phyloP scores from a whole-genome alignment of 768 basidiomycete species.

The Clitopilus hobsonii region DNA sequence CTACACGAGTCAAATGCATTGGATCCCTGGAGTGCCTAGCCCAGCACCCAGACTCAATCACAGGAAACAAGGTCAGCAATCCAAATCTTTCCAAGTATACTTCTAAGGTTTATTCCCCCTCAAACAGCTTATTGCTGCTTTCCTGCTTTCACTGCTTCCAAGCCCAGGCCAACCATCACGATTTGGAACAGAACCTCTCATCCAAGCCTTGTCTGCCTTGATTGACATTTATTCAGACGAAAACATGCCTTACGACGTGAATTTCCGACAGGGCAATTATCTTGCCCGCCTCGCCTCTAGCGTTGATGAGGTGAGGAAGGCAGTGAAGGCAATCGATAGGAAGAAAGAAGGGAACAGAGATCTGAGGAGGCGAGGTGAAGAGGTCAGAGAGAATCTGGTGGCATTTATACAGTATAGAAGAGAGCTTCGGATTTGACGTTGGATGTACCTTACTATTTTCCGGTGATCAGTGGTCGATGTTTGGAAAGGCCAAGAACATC shows the following conservation, averaged over 20 bases:
- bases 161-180: slow-evolving; percentile 17
- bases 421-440: slow-evolving; percentile 27
- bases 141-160: slow-evolving; percentile 63
- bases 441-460: not conserved
- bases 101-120: no score
- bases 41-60: slow-evolving; percentile 56
- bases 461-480: no score
- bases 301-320: slow-evolving; percentile 58
- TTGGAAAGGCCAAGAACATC: no score
- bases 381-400: slow-evolving; percentile 68
- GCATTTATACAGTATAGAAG: slow-evolving; percentile 75
- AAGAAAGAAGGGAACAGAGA: slow-evolving; percentile 65
- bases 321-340: slow-evolving; percentile 61
- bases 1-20: slow-evolving; percentile 70
- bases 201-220: slow-evolving; percentile 77
- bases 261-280: slow-evolving; percentile 65
- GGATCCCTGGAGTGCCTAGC: slow-evolving; percentile 86
- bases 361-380: slow-evolving; percentile 65
- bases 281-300: slow-evolving; percentile 51
- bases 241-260: slow-evolving; percentile 68
- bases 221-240: slow-evolving; percentile 96
- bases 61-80: slow-evolving; percentile 59
- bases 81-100: no score
- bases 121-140: slow-evolving; percentile 65
- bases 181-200: slow-evolving; percentile 58